A percentile compares a stretch with the other conserved stretches of the same genome.
Conservation (phyloP, 1,139 yeast genomes). For the Chernovozyma sophiae-reginae region DNA sequence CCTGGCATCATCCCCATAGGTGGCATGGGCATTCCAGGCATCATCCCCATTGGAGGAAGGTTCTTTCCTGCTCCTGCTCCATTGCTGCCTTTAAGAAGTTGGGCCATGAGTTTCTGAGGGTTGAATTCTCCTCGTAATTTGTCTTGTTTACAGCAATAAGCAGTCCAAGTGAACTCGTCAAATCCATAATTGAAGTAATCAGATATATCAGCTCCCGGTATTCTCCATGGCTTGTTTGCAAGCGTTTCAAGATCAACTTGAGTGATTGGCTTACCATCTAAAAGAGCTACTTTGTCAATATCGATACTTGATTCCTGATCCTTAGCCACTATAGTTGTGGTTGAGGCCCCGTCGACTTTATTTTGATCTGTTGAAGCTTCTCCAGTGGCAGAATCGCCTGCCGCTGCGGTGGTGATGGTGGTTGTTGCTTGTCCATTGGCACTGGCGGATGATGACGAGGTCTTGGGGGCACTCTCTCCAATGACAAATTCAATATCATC, state of each 20-base stretch:
- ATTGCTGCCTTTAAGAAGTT: slow-evolving; percentile 25
- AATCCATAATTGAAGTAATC: slow-evolving; percentile 96
- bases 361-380: slow-evolving; percentile 14
- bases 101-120: slow-evolving; percentile 49
- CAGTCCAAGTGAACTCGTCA: slow-evolving; percentile 94
- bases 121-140: slow-evolving; percentile 74
- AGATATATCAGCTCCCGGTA: slow-evolving; percentile 91
- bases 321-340: slow-evolving; percentile 32
- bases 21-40: slow-evolving; percentile 17
- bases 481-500: slow-evolving; percentile 45
- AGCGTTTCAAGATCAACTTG: slow-evolving; percentile 77
- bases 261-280: slow-evolving; percentile 80
- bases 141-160: slow-evolving; percentile 87
- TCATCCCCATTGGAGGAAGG: slow-evolving; percentile 6
- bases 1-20: slow-evolving; percentile 13
- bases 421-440: slow-evolving; percentile 15
- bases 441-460: slow-evolving; percentile 17
- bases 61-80: slow-evolving; percentile 11
- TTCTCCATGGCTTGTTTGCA: slow-evolving; percentile 96
- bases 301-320: slow-evolving; percentile 49
- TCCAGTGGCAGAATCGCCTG: slow-evolving; percentile 14
- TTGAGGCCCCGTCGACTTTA: slow-evolving; percentile 12
- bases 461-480: slow-evolving; percentile 26
- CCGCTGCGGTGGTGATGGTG: slow-evolving; percentile 13
- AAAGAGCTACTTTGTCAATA: slow-evolving; percentile 71